Evolutionary conservation across 805 yeast genomes (phyloP).

Genomic region (Saturnispora zaruensis): DNA sequence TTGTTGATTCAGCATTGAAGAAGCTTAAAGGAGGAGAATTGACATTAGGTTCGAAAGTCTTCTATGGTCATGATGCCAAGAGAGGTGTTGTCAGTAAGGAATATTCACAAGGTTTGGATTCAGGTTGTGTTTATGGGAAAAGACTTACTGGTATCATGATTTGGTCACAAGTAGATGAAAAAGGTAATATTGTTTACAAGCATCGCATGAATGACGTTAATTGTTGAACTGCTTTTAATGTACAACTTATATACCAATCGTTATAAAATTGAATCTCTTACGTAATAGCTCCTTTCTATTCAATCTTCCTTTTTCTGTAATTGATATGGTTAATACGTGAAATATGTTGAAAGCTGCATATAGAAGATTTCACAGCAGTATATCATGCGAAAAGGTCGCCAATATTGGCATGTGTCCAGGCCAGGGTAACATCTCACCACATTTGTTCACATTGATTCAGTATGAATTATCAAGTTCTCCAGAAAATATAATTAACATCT

Average conservation of each 20-base stretch:
- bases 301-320: background rate
- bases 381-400: background rate
- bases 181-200: constrained; percentile 19
- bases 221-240: constrained; percentile 14
- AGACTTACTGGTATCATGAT: constrained; percentile 55
- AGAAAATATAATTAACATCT: background rate
- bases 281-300: background rate
- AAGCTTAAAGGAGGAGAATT: constrained; percentile 10
- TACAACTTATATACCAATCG: background rate
- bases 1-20: constrained; percentile 7
- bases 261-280: background rate
- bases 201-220: constrained; percentile 24
- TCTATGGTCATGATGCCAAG: constrained; percentile 86
- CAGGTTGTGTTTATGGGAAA: constrained; percentile 75
- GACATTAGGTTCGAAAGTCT: constrained; percentile 36
- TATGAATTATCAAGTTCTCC: constrained; percentile 7
- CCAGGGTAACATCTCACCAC: constrained; percentile 22
- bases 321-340: background rate
- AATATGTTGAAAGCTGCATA: background rate
- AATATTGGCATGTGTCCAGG: constrained; percentile 25
- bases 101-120: constrained; percentile 73
- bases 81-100: constrained; percentile 59
- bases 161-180: constrained; percentile 26
- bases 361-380: background rate
- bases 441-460: constrained; percentile 11